Base-by-base conservation (phyloP, 2,329 filamentous ascomycete genomes). In the Cytospora piceae region DNA sequence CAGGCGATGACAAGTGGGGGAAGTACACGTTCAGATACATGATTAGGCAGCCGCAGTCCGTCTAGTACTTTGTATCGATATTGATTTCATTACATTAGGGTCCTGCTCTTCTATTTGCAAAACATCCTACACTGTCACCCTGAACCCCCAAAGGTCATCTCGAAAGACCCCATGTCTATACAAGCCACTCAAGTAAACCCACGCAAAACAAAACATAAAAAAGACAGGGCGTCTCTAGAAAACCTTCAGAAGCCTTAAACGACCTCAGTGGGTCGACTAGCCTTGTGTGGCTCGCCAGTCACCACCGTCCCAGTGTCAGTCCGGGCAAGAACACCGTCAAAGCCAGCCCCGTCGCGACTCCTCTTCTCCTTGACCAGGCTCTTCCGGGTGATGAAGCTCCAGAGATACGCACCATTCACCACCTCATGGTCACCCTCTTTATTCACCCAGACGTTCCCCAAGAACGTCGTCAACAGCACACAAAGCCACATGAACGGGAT, bases 401-500 rank as follows among this genome's bases (percentile, higher is more conserved):
- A 72, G 2, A 73, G 52, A 61, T 70, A 73, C 2, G 66, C 58
- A 0, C 70, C 69, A 49, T 70, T 68, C 1, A 72, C 68, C 8
- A 73, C 68, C 27, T 73, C 69, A 22, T 74, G 72, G 1, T 66
- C 71, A 2, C 71, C 72, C 24, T 70, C 61, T 27, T 71, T 73
- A 7, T 57, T 65, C 39, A 78, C 73, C 68, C 72, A 73, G 5
- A 78, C 75, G 32, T 77, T 78, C 8, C 76, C 76, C 12, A 77
- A 60, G 7, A 75, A 71, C 0, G 70, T 68, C 11, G 74, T 71
- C 8, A 69, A 64, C 3, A 77, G 5, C 2, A 75, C 69, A 29
- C 73, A 73, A 70, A 79, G 32, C 31, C 77, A 73, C 76, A 89
- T 81, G 65, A 90, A 82, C 0, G 87, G 87, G 15, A 85, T 75